Base-by-base conservation (phyloP, 2,329 filamentous ascomycete species). In the Tothia fuscella region DNA sequence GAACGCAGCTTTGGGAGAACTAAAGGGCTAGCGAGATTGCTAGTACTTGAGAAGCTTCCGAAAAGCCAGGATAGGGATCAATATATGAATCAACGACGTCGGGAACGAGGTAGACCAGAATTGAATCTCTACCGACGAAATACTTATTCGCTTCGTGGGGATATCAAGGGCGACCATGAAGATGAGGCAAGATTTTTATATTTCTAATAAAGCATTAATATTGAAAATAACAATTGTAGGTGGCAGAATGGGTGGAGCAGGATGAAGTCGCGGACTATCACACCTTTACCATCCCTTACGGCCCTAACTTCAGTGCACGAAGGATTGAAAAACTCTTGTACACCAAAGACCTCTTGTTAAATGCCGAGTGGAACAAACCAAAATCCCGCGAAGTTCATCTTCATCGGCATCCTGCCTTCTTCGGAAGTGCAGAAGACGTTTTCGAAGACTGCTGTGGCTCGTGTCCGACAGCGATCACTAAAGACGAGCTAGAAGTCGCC, bases 401-500 rank as follows among this genome's bases (percentile, higher is more conserved):
- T 4, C 86, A 93, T 60, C 75, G 86, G 2, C 86, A 93, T 52
- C 85, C 86, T 3, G 83, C 82, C 10, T 93, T 93, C 57, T 89
- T 93, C 51, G 85, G 86, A 1, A 72, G 76, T 22, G 76, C 80
- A 4, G 66, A 79, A 43, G 80, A 91, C 58, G 73, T 91, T 6
- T 72, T 89, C 41, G 65, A 76, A 22, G 86, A 93, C 54, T 93
- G 86, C 57, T 93, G 86, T 55, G 84, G 83, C 9, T 77, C 66
- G 49, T 93, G 86, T 49, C 86, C 86, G 0, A 60, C 71, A 34
- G 75, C 85, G 0, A 57, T 66, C 4, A 88, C 80, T 0, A 65
- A 75, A 0, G 80, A 88, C 49, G 86, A 93, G 49, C 68, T 77
- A 24, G 76, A 85, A 46, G 58, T 82, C 2, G 74, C 78, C 0